A percentile compares a stretch with the other conserved stretches of the same genome.
These are phyloP conservation scores for Xylariaceae sp. DNA, from an alignment of 2,329 filamentous ascomycete species.

Conservation along the genomic window DNA sequence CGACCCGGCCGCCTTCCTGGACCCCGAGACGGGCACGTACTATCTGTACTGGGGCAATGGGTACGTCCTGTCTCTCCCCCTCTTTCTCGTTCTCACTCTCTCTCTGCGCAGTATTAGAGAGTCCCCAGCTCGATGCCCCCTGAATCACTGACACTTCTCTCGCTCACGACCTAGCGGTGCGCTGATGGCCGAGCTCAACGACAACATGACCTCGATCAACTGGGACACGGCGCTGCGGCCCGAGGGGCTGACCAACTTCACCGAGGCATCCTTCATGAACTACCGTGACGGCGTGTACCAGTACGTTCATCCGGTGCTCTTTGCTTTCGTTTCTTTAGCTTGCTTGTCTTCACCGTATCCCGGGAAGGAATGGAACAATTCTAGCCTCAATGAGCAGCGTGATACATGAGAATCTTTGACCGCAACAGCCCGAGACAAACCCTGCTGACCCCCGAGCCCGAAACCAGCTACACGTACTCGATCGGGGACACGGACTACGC, in stretches of 20 bases:
- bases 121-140: no score
- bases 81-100: neutral
- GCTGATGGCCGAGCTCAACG: constrained; percentile 32
- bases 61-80: constrained; percentile 3
- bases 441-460: no score
- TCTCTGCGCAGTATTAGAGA: no score
- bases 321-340: no score
- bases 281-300: constrained; percentile 39
- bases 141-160: no score
- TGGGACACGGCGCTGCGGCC: constrained; percentile 25
- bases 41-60: constrained; percentile 57
- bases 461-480: constrained; percentile 39
- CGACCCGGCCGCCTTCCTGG: constrained; percentile 54
- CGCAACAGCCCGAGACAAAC: no score
- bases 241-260: constrained; percentile 32
- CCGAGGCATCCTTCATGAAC: constrained; percentile 35
- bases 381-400: no score
- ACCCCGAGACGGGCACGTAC: constrained; percentile 47
- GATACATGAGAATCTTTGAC: no score
- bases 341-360: no score
- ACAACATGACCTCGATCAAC: constrained; percentile 39
- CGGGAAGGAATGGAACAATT: no score
- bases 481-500: constrained; percentile 39
- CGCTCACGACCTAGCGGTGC: no score
- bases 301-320: no score